Conservation (phyloP, 106 monocot species). For the Dioscorea zingiberensis region DNA sequence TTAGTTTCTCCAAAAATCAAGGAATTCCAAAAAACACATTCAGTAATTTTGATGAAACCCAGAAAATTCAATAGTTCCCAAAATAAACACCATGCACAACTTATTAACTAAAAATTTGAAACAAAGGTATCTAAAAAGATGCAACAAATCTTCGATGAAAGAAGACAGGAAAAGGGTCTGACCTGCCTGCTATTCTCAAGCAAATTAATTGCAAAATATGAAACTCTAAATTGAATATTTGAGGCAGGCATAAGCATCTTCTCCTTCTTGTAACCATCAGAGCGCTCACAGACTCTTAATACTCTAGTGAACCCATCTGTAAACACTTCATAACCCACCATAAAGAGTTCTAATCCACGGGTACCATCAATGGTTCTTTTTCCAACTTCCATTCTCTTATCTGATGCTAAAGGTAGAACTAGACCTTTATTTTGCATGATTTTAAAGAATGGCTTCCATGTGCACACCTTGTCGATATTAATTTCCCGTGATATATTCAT, state of each 20-base stretch:
- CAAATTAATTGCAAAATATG: conserved; percentile 36
- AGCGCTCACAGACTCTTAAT: conserved; percentile 61
- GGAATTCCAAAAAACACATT: too few species aligned
- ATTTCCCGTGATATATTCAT: conserved; percentile 68
- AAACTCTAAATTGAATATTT: conserved; percentile 48
- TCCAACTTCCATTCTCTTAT: conserved; percentile 22
- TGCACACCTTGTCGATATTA: conserved; percentile 66
- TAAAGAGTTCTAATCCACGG: conserved; percentile 33
- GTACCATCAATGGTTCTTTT: conserved; percentile 29
- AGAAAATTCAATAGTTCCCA: too few species aligned
- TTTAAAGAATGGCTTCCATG: conserved; percentile 80
- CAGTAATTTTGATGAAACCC: too few species aligned
- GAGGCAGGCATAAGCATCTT: conserved; percentile 31
- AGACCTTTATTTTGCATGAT: conserved; percentile 42
- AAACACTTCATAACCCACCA: conserved; percentile 79
- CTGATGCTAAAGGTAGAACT: conserved; percentile 27
- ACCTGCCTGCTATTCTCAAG: conserved; percentile 67
- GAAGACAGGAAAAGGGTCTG: conserved; percentile 5
- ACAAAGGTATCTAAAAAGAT: too few species aligned
- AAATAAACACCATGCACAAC: too few species aligned
- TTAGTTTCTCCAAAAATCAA: too few species aligned
- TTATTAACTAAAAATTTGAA: too few species aligned
- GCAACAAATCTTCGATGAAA: too few species aligned
- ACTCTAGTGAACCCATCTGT: conserved; percentile 79
- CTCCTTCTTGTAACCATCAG: conserved; percentile 39